Evolutionary conservation across 768 basidiomycete species (phyloP).

Genomic region (Termitomyces sp.): DNA sequence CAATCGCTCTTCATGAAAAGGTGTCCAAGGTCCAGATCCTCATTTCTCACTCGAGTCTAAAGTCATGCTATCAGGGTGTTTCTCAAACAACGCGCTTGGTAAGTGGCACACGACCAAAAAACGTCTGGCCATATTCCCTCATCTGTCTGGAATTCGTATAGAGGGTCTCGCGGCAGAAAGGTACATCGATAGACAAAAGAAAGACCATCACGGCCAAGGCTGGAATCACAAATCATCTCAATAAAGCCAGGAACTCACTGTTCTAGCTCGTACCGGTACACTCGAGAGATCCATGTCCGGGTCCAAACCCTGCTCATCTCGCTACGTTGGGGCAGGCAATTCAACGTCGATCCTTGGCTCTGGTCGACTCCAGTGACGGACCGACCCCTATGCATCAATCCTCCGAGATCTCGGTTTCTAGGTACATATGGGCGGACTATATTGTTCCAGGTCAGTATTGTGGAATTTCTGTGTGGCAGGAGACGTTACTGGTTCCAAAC

Average conservation of each 20-base stretch:
- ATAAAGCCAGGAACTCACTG: not conserved
- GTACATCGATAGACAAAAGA: not conserved
- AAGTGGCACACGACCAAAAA: not conserved
- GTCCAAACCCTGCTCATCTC: not conserved
- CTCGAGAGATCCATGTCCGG: not conserved
- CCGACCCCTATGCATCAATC: not conserved
- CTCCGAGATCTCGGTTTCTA: not conserved
- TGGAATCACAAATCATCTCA: not conserved
- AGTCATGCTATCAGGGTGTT: not conserved
- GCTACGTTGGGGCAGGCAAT: not conserved
- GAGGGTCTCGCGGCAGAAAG: too few species aligned
- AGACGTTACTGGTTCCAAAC: not conserved
- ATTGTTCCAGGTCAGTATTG: too few species aligned
- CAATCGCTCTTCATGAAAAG: not conserved
- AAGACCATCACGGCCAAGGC: not conserved
- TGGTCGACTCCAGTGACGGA: not conserved
- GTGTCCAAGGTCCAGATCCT: not conserved
- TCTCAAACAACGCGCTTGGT: not conserved
- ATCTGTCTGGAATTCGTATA: not conserved
- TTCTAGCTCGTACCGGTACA: not conserved
- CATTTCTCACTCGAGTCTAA: not conserved
- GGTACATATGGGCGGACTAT: too few species aligned
- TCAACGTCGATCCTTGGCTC: not conserved
- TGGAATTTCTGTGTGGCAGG: not conserved
- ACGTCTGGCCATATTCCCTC: not conserved